phyloP scores from a whole-genome alignment of 495 filamentous ascomycete species.

The Lentithecium fluviatile region DNA sequence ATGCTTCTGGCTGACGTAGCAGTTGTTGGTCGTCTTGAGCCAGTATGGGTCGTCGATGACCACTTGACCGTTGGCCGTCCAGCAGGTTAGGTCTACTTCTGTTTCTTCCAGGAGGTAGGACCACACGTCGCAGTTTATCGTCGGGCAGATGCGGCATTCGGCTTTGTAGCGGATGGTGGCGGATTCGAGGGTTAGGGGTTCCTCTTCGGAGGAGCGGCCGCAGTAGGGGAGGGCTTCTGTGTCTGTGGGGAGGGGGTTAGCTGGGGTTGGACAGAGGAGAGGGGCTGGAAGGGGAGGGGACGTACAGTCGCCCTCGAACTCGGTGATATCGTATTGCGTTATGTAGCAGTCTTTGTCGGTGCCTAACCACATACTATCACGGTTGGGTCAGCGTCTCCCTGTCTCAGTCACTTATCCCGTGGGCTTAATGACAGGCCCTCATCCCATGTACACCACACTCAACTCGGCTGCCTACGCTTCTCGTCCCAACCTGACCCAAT shows the following conservation, averaged over 20 bases:
- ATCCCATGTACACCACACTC: neutral
- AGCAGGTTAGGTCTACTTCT: conserved; percentile 32
- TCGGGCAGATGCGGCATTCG: conserved; percentile 27
- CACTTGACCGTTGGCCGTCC: conserved; percentile 21
- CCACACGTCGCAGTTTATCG: conserved; percentile 16
- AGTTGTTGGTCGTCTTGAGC: conserved; percentile 33
- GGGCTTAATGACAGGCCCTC: too few relatives aligned
- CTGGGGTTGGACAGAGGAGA: neutral
- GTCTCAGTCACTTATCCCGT: too few relatives aligned
- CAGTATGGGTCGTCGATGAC: conserved; percentile 32
- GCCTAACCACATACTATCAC: conserved; percentile 27
- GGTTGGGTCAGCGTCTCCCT: too few relatives aligned
- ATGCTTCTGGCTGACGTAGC: conserved; percentile 29
- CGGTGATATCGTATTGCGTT: conserved; percentile 29
- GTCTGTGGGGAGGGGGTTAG: conserved; percentile 7
- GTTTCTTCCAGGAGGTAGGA: conserved; percentile 26
- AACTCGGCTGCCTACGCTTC: too few relatives aligned
- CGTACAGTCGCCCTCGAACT: conserved; percentile 31
- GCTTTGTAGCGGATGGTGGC: conserved; percentile 27
- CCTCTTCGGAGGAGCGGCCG: conserved; percentile 20
- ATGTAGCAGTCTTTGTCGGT: conserved; percentile 31
- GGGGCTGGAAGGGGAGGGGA: neutral
- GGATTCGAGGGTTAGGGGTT: conserved; percentile 21
- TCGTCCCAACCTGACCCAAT: too few relatives aligned
- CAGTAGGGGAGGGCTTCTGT: conserved; percentile 27